phyloP scores from a whole-genome alignment of 345 rosid species.

The Cochlearia excelsa region DNA sequence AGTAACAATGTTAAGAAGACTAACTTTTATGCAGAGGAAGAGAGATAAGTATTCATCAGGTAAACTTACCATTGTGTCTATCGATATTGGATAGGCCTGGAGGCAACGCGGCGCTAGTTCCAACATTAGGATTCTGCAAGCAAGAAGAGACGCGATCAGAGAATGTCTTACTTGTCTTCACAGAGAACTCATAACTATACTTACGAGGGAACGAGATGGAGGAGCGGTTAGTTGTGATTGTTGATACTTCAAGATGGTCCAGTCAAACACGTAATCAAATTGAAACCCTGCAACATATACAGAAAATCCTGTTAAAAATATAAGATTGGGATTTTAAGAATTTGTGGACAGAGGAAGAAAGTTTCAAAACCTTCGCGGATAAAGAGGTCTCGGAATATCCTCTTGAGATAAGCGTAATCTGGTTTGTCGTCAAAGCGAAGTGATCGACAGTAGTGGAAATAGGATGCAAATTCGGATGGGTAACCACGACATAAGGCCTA shows the following conservation, averaged over 20 bases:
- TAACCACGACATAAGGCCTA: conserved; percentile 36
- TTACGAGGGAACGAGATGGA: conserved; percentile 50
- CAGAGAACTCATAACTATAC: conserved; percentile 1
- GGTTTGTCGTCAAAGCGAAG: conserved; percentile 74
- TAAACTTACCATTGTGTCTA: conserved; percentile 51
- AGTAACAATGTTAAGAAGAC: too few species aligned
- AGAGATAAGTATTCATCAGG: background rate
- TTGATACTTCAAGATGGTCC: conserved; percentile 94
- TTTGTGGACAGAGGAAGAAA: background rate
- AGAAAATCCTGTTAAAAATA: background rate
- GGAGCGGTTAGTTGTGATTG: conserved; percentile 79
- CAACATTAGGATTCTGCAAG: conserved; percentile 54
- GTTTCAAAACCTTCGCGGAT: conserved; percentile 59
- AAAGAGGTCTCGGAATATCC: conserved; percentile 68
- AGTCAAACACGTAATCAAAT: conserved; percentile 87
- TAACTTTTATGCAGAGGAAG: background rate
- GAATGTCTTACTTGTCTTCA: background rate
- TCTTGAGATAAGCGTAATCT: conserved; percentile 66
- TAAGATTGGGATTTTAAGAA: background rate
- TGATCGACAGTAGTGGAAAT: conserved; percentile 42
- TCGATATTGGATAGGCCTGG: conserved; percentile 48
- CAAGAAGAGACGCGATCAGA: conserved; percentile 17
- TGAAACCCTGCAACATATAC: conserved; percentile 63
- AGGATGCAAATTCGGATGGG: conserved; percentile 47
- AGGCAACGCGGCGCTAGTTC: conserved; percentile 69